phyloP scores from a whole-genome alignment of 106 monocot species.

The Posidonia australis region DNA sequence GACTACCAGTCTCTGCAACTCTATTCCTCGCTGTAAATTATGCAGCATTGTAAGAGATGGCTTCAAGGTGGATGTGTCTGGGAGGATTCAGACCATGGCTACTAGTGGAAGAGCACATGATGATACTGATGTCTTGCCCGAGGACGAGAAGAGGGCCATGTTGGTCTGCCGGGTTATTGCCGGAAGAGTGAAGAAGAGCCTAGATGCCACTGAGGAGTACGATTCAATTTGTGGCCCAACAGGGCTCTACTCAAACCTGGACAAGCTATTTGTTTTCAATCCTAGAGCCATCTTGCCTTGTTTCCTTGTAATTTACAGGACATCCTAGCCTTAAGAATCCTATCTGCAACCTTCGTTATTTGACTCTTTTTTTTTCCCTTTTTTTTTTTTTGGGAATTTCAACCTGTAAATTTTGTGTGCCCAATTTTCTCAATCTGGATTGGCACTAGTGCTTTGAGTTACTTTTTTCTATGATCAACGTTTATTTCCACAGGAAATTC shows the following conservation, averaged over 20 bases:
- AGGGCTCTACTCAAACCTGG: slow-evolving; percentile 34
- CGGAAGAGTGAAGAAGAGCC: slow-evolving; percentile 55
- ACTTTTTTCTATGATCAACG: not conserved
- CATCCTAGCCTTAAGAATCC: slow-evolving; percentile 8
- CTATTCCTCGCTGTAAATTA: slow-evolving; percentile 25
- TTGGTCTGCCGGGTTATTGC: slow-evolving; percentile 87
- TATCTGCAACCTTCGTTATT: not conserved
- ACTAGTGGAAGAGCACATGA: slow-evolving; percentile 73
- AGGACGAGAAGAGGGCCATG: slow-evolving; percentile 59
- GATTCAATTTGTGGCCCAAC: slow-evolving; percentile 41
- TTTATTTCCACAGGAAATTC: not conserved
- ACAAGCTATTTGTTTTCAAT: slow-evolving; percentile 63
- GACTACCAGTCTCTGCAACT: slow-evolving; percentile 35
- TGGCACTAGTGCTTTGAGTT: not conserved
- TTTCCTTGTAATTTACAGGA: slow-evolving; percentile 68
- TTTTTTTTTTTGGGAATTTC: not conserved
- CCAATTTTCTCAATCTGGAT: not conserved
- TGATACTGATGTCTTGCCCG: slow-evolving; percentile 6
- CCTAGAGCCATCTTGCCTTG: slow-evolving; percentile 74
- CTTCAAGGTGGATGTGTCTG: slow-evolving; percentile 34
- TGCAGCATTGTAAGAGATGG: slow-evolving; percentile 74
- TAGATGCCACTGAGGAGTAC: slow-evolving; percentile 29
- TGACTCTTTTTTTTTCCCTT: not conserved
- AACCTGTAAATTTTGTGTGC: not conserved
- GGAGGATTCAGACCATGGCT: slow-evolving; percentile 51